Percentiles rank a stretch among this genome's conserved stretches.
Evolutionary conservation across 2,329 filamentous ascomycete genomes (phyloP).

Genomic region (Colletotrichum cereale): DNA sequence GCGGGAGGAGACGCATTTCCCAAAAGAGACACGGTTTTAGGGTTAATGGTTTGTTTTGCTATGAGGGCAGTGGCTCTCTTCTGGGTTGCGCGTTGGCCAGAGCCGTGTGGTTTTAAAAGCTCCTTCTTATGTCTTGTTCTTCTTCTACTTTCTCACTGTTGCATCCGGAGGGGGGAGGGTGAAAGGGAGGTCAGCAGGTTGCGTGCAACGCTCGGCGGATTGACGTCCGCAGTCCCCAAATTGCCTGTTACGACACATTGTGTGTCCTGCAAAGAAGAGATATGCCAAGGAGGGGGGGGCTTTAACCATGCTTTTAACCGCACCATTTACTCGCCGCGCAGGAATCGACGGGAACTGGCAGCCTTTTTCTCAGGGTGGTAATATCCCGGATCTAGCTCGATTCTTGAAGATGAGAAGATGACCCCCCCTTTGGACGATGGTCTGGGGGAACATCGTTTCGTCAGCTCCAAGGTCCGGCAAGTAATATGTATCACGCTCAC

Average conservation of each 20-base stretch:
- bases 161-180: neutral
- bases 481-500: neutral
- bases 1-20: neutral
- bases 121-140: too few relatives aligned
- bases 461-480: neutral
- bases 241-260: neutral
- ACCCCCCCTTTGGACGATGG: neutral
- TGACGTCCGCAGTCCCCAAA: slow-evolving; percentile 24
- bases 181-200: slow-evolving; percentile 12
- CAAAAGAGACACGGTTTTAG: too few relatives aligned
- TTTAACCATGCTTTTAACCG: slow-evolving; percentile 12
- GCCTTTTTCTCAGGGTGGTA: neutral
- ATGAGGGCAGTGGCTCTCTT: too few relatives aligned
- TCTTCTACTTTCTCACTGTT: too few relatives aligned
- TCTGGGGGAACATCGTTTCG: neutral
- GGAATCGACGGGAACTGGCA: slow-evolving; percentile 12
- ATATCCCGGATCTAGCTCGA: neutral
- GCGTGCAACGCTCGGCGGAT: slow-evolving; percentile 5
- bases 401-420: neutral
- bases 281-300: slow-evolving; percentile 15
- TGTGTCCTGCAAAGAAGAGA: neutral
- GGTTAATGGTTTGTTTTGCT: too few relatives aligned
- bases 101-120: too few relatives aligned
- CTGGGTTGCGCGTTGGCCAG: too few relatives aligned
- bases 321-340: neutral